Percentiles rank a stretch among this genome's conserved stretches.
These are phyloP conservation scores for Paraconiothyrium sp. DNA, from an alignment of 2,329 filamentous ascomycete genomes.

Conservation along the genomic window DNA sequence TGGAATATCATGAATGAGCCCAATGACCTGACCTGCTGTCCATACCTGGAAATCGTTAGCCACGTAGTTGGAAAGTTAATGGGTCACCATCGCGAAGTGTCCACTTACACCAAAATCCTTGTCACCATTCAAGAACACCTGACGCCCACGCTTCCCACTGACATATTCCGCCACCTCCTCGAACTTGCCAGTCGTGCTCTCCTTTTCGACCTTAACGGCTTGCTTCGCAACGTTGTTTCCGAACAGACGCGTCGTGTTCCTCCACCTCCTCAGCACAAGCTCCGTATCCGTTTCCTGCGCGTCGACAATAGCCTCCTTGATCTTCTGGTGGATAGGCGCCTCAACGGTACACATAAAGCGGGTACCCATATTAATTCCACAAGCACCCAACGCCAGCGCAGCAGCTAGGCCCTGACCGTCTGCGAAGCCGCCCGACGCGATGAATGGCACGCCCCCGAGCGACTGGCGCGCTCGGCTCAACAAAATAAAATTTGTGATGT, in stretches of 20 bases:
- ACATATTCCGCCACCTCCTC: conserved; percentile 86
- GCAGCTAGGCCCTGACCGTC: conserved; percentile 94
- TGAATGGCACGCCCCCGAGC: conserved; percentile 81
- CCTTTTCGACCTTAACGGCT: conserved; percentile 82
- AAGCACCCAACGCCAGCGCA: conserved; percentile 86
- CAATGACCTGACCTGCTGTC: conserved; percentile 95
- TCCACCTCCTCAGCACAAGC: conserved; percentile 88
- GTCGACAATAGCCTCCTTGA: conserved; percentile 91
- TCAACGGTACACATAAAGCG: conserved; percentile 97
- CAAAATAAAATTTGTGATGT: conserved; percentile 91
- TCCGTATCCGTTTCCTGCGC: conserved; percentile 92
- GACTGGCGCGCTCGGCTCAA: conserved; percentile 85
- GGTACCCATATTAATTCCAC: conserved; percentile 98
- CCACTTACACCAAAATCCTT: conserved; percentile 74
- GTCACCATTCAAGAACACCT: conserved; percentile 94
- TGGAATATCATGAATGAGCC: conserved; percentile 62
- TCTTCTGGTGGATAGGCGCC: conserved; percentile 88
- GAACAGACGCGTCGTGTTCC: conserved; percentile 88
- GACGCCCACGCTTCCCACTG: conserved; percentile 86
- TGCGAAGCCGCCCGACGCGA: conserved; percentile 94
- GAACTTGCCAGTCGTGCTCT: conserved; percentile 87
- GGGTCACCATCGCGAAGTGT: not conserved
- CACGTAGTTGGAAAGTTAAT: conserved; percentile 1
- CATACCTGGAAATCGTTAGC: conserved; percentile 73
- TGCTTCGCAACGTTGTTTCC: conserved; percentile 87